Evolutionary conservation across 1,284 basidiomycete genomes (phyloP), one percentile per base, ranked within the genome.

Genomic region (Tylopilus sp.): DNA sequence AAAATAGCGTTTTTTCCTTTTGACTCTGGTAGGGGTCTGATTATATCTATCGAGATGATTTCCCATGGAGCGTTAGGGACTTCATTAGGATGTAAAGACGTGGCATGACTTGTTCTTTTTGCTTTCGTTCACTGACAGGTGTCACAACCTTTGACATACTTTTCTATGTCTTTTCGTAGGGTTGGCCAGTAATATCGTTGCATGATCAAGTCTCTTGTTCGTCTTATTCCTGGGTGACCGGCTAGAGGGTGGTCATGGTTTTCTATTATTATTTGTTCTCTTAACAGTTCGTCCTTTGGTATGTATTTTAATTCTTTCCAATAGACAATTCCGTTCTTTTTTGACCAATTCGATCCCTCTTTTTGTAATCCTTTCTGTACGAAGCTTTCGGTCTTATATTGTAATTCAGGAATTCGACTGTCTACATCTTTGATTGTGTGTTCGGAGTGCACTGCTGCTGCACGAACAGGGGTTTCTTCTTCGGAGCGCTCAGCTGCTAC

Each of bases 201-300:
- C 6, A 24, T 14, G 4, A 39, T 25, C 13, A 39, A 14, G 13
- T 39, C 37, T 5, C 20, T 4, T 11, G 37, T 39, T 10, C 22
- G 4, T 24, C 22, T 15, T 4, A 60, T 51, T 1, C 81, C 79
- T 0, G 68, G 74, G 56, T 83, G 80, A 5, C 80, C 73, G 4
- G 37, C 22, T 7, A 39, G 14, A 2, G 14, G 37, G 14, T 39
- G 37, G 9, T 39, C 14, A 8, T 39, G 20, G 13, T 39, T 9
- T 25, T 15, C 22, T 5, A 7, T 24, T 1, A 39, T 4, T 13
- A 39, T 25, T 5, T 13, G 2, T 25, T 43, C 41, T 29, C 26
- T 13, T 5, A 43, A 9, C 1, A 1, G 3, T 17, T 29, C 1
- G 3, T 28, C n/a, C 8, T 39, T 39, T 1, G 14, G 22, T 20